Evolutionary conservation across 148 eudicot genomes (phyloP).

Genomic region (Tetragonia tetragonoides): DNA sequence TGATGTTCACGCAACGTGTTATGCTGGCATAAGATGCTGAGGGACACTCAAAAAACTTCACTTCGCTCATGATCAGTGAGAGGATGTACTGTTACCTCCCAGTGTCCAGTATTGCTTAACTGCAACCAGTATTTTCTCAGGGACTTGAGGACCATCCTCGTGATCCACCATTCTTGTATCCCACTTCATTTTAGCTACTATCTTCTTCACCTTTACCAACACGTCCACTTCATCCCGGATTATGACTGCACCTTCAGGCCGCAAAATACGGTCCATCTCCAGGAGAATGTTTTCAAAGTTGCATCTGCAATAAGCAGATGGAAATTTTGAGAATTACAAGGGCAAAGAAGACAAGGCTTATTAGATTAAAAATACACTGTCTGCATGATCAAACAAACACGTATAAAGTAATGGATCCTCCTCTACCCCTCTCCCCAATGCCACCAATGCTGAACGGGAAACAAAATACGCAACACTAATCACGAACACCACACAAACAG

Average conservation of each 20-base stretch:
- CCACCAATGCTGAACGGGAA: too few species aligned
- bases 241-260: conserved; percentile 95
- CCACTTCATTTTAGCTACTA: conserved; percentile 78
- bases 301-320: conserved; percentile 45
- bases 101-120: conserved; percentile 87
- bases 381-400: not conserved
- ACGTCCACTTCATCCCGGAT: conserved; percentile 86
- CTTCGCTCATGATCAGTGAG: conserved; percentile 26
- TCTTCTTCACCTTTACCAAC: conserved; percentile 71
- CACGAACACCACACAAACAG: not conserved
- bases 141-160: conserved; percentile 85
- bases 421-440: too few species aligned
- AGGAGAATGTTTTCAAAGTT: conserved; percentile 76
- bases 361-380: not conserved
- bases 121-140: conserved; percentile 78
- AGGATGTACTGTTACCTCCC: conserved; percentile 63
- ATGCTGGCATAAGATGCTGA: not conserved
- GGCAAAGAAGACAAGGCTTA: not conserved
- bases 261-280: conserved; percentile 91
- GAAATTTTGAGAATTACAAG: not conserved
- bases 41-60: not conserved
- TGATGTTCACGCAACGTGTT: too few species aligned
- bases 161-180: conserved; percentile 74
- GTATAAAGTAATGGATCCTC: too few species aligned
- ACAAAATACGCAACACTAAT: not conserved